These are phyloP conservation scores for Verbena officinalis DNA, from an alignment of 257 asterid genomes.

Conservation along the genomic window DNA sequence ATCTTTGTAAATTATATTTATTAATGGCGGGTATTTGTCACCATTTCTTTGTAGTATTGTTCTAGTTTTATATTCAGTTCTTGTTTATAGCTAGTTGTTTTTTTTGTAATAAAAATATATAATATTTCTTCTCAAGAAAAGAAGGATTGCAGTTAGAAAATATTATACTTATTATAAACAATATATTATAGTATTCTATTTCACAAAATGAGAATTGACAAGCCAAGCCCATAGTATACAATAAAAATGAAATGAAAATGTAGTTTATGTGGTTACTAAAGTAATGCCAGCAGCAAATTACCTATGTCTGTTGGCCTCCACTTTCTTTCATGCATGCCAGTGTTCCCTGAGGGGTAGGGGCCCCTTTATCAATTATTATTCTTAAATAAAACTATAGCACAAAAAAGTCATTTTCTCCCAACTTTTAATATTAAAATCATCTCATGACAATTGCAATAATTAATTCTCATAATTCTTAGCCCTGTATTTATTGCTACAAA, in stretches of 20 bases:
- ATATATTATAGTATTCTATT: too few relatives aligned
- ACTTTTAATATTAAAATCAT: slow-evolving; percentile 27
- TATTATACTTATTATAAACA: too few relatives aligned
- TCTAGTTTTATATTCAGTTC: too few relatives aligned
- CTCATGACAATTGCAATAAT: not conserved
- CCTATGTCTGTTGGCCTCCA: slow-evolving; percentile 38
- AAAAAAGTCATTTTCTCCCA: slow-evolving; percentile 22
- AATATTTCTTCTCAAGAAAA: too few relatives aligned
- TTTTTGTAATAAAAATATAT: too few relatives aligned
- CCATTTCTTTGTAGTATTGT: too few relatives aligned
- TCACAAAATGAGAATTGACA: too few relatives aligned
- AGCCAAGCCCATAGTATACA: too few relatives aligned
- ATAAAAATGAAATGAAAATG: not conserved
- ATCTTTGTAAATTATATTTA: too few relatives aligned
- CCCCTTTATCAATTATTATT: slow-evolving; percentile 30
- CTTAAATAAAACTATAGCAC: slow-evolving; percentile 1
- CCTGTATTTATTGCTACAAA: not conserved
- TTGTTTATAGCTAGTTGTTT: too few relatives aligned
- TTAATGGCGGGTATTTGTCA: too few relatives aligned
- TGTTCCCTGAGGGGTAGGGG: slow-evolving; percentile 31
- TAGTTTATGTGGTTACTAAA: slow-evolving; percentile 21
- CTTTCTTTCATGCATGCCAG: slow-evolving; percentile 39
- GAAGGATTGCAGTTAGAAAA: too few relatives aligned
- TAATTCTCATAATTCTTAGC: slow-evolving; percentile 15
- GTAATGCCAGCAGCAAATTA: slow-evolving; percentile 32